Evolutionary conservation across 2,329 filamentous ascomycete species (phyloP).

Genomic region (Monilinia laxa): DNA sequence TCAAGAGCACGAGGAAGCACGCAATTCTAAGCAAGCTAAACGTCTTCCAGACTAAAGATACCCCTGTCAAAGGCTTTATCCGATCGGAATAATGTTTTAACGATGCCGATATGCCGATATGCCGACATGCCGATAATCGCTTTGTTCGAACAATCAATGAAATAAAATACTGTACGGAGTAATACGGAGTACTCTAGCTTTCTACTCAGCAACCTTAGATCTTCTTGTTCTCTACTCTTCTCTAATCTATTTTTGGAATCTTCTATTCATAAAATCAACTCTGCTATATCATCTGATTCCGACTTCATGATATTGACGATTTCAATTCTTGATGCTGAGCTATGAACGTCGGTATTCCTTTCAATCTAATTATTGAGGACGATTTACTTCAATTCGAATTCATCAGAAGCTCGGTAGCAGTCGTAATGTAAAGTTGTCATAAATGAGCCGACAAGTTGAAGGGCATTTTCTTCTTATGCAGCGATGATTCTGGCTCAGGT

Average conservation of each 20-base stretch:
- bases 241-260: not conserved
- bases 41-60: not conserved
- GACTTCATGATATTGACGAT: not conserved
- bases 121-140: not conserved
- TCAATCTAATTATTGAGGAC: no score
- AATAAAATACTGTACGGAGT: no score
- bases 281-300: not conserved
- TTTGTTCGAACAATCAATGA: not conserved
- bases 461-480: no score
- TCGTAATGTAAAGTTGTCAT: not conserved
- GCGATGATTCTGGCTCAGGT: no score
- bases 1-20: constrained; percentile 17
- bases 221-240: not conserved
- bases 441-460: not conserved
- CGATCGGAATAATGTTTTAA: constrained; percentile 6
- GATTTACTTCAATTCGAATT: not conserved
- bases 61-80: not conserved
- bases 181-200: no score
- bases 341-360: no score
- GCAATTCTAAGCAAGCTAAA: constrained; percentile 8
- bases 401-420: not conserved
- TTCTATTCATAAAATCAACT: not conserved
- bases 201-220: no score
- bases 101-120: not conserved
- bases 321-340: not conserved